phyloP scores from a whole-genome alignment of 2,329 filamentous ascomycete genomes.

The Colletotrichum sublineola region DNA sequence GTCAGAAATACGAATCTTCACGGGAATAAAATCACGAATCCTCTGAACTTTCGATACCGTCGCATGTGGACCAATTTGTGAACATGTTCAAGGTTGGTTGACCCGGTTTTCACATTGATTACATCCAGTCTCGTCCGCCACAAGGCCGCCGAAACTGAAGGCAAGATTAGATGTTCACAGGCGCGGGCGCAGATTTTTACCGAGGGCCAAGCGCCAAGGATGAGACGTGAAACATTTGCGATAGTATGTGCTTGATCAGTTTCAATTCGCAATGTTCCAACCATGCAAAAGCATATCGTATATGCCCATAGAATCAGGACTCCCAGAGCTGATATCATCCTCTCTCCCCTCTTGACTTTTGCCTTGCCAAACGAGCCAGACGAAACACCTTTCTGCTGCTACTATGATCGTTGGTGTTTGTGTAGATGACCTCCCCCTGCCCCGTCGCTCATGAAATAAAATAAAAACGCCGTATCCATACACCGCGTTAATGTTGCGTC shows the following conservation, averaged over 20 bases:
- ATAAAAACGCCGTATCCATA: conserved; percentile 34
- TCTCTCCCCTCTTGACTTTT: neutral
- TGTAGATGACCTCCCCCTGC: neutral
- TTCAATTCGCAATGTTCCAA: neutral
- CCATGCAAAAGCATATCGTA: neutral
- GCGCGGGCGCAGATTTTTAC: too few relatives aligned
- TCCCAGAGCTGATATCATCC: neutral
- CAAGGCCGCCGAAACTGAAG: neutral
- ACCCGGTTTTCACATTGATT: neutral
- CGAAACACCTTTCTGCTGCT: neutral
- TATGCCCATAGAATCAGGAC: neutral
- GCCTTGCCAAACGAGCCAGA: neutral
- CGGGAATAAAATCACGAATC: neutral
- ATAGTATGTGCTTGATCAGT: neutral
- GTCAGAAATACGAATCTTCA: neutral
- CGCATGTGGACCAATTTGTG: neutral
- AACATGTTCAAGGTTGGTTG: neutral
- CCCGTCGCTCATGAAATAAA: conserved; percentile 5
- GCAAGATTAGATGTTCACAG: too few relatives aligned
- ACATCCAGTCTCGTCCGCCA: neutral
- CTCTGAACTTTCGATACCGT: too few relatives aligned
- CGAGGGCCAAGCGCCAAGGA: neutral
- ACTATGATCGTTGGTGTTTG: neutral
- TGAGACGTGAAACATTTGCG: neutral
- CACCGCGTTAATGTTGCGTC: conserved; percentile 20